These are phyloP conservation scores for Cubamyces sp. DNA, from an alignment of 768 basidiomycete species.

Conservation along the genomic window DNA sequence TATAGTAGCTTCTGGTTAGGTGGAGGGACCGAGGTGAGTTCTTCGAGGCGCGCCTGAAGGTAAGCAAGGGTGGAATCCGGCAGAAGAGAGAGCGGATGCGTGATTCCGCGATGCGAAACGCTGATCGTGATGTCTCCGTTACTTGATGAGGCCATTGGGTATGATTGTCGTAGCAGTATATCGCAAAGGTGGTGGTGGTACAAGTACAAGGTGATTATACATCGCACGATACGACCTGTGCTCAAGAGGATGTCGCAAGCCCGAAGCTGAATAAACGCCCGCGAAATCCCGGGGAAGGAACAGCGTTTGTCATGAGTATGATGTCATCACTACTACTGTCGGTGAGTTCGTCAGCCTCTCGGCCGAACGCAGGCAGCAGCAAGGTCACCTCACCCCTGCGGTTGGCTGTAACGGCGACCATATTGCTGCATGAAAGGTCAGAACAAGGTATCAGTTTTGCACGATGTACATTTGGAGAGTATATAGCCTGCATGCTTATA, in stretches of 20 bases:
- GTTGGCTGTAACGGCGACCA: too few species aligned
- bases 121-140: constrained; percentile 24
- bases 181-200: background rate
- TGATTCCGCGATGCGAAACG: constrained; percentile 53
- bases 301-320: background rate
- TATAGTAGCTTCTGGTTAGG: constrained; percentile 72
- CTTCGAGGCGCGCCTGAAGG: constrained; percentile 57
- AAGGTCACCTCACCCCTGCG: too few species aligned
- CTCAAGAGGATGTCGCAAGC: constrained; percentile 4
- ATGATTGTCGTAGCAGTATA: background rate
- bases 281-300: background rate
- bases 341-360: too few species aligned
- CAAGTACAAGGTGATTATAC: background rate
- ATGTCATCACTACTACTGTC: background rate
- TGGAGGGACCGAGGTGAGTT: constrained; percentile 68
- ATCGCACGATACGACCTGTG: background rate
- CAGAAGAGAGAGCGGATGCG: constrained; percentile 52
- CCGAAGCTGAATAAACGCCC: constrained; percentile 12
- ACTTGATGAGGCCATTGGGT: background rate
- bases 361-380: too few species aligned
- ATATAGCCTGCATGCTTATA: too few species aligned
- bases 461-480: too few species aligned
- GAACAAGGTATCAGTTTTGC: too few species aligned
- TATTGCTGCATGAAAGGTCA: too few species aligned
- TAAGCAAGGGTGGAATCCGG: constrained; percentile 52